A percentile compares a stretch with the other conserved stretches of the same genome.
phyloP scores from a whole-genome alignment of 192 early-diverging fungal genomes.

The Phycomyces nitens region DNA sequence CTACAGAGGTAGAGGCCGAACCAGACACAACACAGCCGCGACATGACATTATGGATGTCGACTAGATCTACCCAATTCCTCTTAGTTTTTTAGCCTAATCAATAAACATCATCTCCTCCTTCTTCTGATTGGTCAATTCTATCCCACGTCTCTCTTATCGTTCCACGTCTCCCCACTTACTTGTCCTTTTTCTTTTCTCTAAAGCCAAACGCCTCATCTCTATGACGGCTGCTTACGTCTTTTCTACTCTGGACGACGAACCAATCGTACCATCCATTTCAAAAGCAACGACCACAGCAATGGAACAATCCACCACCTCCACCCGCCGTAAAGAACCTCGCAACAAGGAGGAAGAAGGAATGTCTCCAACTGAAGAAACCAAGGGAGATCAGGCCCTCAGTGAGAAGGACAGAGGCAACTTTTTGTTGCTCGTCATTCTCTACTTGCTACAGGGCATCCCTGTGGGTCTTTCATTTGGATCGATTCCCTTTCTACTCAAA shows the following conservation, averaged over 20 bases:
- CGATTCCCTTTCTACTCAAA: slow-evolving; percentile 93
- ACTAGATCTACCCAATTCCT: slow-evolving; percentile 1
- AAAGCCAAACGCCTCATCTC: slow-evolving; percentile 59
- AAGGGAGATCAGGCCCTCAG: slow-evolving; percentile 15
- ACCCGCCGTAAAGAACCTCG: slow-evolving; percentile 9
- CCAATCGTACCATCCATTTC: slow-evolving; percentile 64
- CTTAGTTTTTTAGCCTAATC: too few species aligned
- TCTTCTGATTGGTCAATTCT: too few species aligned
- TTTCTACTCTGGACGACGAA: slow-evolving; percentile 62
- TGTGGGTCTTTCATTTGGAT: slow-evolving; percentile 85
- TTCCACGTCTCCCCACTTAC: slow-evolving; percentile 7
- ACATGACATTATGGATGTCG: slow-evolving; percentile 19
- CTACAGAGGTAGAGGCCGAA: slow-evolving; percentile 31
- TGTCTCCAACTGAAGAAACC: slow-evolving; percentile 17
- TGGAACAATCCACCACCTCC: slow-evolving; percentile 52
- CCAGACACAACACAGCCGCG: slow-evolving; percentile 10
- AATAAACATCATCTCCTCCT: too few species aligned
- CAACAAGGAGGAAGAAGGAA: slow-evolving; percentile 3
- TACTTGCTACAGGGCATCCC: slow-evolving; percentile 95
- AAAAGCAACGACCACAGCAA: slow-evolving; percentile 69
- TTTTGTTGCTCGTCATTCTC: slow-evolving; percentile 50
- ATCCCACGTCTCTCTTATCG: slow-evolving; percentile 7
- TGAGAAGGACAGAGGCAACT: slow-evolving; percentile 35
- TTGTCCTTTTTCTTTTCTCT: slow-evolving; percentile 28
- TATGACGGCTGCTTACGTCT: slow-evolving; percentile 41